Evolutionary conservation across 2,329 filamentous ascomycete species (phyloP).

Genomic region (Aureobasidium sp.): DNA sequence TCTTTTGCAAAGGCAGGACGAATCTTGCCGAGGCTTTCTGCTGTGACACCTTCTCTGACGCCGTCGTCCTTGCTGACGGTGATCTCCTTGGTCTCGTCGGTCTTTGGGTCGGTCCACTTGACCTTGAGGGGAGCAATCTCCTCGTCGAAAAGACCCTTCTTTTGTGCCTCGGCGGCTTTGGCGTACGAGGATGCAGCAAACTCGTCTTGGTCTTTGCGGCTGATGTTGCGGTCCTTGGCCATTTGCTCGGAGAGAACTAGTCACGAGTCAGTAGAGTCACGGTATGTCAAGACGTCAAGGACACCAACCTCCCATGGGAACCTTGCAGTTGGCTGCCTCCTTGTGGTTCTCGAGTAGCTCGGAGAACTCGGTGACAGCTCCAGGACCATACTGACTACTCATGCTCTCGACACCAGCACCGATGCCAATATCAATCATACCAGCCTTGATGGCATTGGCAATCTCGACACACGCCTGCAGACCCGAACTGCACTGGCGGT

Average conservation of each 20-base stretch:
- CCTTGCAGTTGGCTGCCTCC: slow-evolving; percentile 91
- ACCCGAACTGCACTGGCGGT: slow-evolving; percentile 90
- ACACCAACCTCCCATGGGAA: slow-evolving; percentile 44
- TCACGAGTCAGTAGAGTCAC: slow-evolving; percentile 49
- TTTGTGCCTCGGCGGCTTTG: slow-evolving; percentile 80
- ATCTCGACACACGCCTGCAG: slow-evolving; percentile 90
- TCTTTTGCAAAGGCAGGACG: slow-evolving; percentile 83
- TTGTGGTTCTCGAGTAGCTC: slow-evolving; percentile 75
- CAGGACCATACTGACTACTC: slow-evolving; percentile 76
- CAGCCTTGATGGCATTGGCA: slow-evolving; percentile 81
- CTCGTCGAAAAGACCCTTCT: slow-evolving; percentile 81
- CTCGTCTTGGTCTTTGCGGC: slow-evolving; percentile 71
- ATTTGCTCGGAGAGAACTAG: slow-evolving; percentile 88
- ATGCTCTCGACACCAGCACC: slow-evolving; percentile 97
- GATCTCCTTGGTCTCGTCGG: slow-evolving; percentile 74
- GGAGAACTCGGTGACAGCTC: slow-evolving; percentile 86
- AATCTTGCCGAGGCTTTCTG: slow-evolving; percentile 85
- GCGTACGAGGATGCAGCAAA: slow-evolving; percentile 92
- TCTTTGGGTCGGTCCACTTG: slow-evolving; percentile 85
- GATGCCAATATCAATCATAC: slow-evolving; percentile 93
- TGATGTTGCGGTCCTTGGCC: slow-evolving; percentile 75
- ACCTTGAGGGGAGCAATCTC: slow-evolving; percentile 85
- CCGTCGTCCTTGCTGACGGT: slow-evolving; percentile 84
- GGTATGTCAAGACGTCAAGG: no score
- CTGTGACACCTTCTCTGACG: slow-evolving; percentile 75